Evolutionary conservation across 192 early-diverging fungal genomes (phyloP).

Genomic region (Coemansia sp.): DNA sequence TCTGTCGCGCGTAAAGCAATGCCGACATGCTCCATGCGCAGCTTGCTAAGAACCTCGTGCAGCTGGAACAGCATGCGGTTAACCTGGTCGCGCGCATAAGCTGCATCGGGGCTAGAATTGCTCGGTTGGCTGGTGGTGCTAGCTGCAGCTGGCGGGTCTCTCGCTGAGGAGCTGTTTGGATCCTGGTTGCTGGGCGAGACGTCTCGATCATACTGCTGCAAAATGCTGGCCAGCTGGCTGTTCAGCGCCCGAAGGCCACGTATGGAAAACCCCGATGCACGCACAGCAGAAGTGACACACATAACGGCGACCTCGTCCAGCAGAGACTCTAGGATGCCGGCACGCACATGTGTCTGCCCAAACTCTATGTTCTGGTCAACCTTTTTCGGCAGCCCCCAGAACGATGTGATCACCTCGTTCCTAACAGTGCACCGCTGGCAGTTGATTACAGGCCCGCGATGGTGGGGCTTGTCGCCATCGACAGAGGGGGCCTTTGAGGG

Average conservation of each 20-base stretch:
- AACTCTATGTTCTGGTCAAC: conserved; percentile 43
- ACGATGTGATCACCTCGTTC: conserved; percentile 52
- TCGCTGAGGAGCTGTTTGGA: neutral
- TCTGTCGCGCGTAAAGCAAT: conserved; percentile 30
- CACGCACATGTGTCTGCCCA: conserved; percentile 44
- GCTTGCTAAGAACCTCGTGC: conserved; percentile 46
- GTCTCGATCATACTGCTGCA: conserved; percentile 16
- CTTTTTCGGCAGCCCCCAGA: conserved; percentile 53
- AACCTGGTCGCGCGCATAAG: conserved; percentile 21
- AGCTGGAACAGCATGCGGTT: conserved; percentile 40
- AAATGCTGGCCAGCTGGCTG: conserved; percentile 27
- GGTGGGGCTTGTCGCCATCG: conserved; percentile 34
- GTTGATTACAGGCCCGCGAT: conserved; percentile 36
- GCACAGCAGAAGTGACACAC: conserved; percentile 22
- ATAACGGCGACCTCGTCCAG: conserved; percentile 45
- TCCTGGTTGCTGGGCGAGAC: neutral
- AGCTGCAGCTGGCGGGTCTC: neutral
- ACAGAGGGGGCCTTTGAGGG: conserved; percentile 11
- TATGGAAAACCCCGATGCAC: conserved; percentile 19
- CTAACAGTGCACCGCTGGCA: conserved; percentile 48
- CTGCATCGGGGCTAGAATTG: neutral
- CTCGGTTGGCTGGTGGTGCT: neutral
- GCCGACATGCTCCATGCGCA: conserved; percentile 47
- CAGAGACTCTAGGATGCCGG: conserved; percentile 40
- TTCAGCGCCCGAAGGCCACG: conserved; percentile 33